Percentiles rank a stretch among this genome's conserved stretches.
These are phyloP conservation scores for Dioszegia crocea DNA, from an alignment of 768 basidiomycete genomes.

Conservation along the genomic window DNA sequence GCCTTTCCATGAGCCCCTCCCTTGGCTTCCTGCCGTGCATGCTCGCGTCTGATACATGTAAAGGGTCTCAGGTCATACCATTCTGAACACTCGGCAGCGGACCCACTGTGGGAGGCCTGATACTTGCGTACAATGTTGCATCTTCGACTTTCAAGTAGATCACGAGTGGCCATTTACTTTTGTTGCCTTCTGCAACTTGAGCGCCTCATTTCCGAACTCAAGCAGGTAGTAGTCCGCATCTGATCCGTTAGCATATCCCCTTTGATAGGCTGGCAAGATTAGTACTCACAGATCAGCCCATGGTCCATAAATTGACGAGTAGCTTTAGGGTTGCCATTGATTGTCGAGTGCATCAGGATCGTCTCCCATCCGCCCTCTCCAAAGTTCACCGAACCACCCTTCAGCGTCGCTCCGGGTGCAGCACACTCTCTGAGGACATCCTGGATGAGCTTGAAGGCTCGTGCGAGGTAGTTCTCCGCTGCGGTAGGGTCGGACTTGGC, in stretches of 20 bases:
- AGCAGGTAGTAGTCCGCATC: conserved; percentile 44
- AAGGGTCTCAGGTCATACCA: too few species aligned
- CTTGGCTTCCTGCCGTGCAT: too few species aligned
- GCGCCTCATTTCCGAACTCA: conserved; percentile 36
- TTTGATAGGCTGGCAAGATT: too few species aligned
- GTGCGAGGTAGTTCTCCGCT: conserved; percentile 30
- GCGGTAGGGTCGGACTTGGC: conserved; percentile 12
- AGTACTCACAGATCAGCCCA: conserved; percentile 42
- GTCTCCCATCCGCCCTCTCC: conserved; percentile 43
- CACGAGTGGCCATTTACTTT: neutral
- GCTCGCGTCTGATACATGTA: too few species aligned
- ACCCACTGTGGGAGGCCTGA: too few species aligned
- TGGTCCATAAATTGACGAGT: conserved; percentile 29
- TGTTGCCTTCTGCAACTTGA: conserved; percentile 29
- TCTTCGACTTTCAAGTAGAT: neutral
- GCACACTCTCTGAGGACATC: conserved; percentile 26
- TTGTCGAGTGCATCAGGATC: conserved; percentile 40
- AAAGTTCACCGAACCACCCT: conserved; percentile 27
- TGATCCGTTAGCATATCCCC: conserved; percentile 9
- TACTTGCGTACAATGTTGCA: too few species aligned
- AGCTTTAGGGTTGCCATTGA: conserved; percentile 33
- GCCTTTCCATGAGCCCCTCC: too few species aligned
- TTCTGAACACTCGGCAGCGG: too few species aligned
- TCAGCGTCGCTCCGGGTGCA: conserved; percentile 21
- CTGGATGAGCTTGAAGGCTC: conserved; percentile 26